Conservation (phyloP, 495 filamentous ascomycete genomes). For the Cetradonia linearis region DNA sequence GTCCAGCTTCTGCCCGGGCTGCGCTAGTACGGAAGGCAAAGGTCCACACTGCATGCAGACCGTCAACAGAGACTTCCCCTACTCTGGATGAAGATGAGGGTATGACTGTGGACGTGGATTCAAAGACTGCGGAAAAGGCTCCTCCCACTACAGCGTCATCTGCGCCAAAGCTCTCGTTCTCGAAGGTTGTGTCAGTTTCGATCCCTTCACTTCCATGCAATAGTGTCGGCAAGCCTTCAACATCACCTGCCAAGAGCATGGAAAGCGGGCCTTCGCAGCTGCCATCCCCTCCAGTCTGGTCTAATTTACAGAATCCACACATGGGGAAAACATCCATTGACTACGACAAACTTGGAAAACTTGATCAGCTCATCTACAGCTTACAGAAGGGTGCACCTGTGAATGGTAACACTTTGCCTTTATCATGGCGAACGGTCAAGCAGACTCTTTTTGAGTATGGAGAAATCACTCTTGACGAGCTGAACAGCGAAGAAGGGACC, state of each 20-base stretch:
- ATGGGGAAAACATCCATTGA: neutral
- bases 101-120: too few relatives aligned
- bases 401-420: conserved; percentile 5
- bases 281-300: neutral
- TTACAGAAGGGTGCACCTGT: conserved; percentile 15
- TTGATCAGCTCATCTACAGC: conserved; percentile 13
- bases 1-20: neutral
- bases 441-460: conserved; percentile 11
- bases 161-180: neutral
- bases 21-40: neutral
- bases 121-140: too few relatives aligned
- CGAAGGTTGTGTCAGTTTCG: neutral
- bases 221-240: neutral
- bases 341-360: neutral
- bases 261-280: neutral
- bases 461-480: conserved; percentile 7
- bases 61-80: neutral
- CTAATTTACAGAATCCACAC: conserved; percentile 9
- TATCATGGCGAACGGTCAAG: conserved; percentile 9
- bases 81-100: neutral
- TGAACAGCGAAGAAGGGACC: conserved; percentile 2
- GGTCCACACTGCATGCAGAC: neutral
- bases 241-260: neutral
- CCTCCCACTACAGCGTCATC: neutral
- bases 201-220: neutral